Base-by-base conservation (phyloP, 768 basidiomycete genomes). In the Hygrocybe punicea region DNA sequence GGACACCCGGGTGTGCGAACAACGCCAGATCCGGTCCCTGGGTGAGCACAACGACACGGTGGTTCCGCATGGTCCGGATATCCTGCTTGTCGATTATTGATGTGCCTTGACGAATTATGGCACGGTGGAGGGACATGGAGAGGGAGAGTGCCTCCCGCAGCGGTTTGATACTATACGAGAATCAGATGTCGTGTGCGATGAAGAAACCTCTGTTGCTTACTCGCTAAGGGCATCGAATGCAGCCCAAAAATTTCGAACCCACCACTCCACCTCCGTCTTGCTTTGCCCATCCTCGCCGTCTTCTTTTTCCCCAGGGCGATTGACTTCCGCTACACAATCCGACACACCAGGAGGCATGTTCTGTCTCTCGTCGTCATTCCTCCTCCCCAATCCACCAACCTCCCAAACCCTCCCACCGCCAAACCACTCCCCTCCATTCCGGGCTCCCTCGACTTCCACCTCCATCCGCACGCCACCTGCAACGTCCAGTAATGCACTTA, bases 351-450 rank as follows among this genome's bases (percentile, higher is more conserved):
- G 72, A 34, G 72, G 71, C 19, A 72, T 60, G 61, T 76, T 78
- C 64, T 76, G 76, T 57, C 72, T 65, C 8, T 70, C 63, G 53
- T 77, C n/a, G n/a, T n/a, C 77, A 23, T 71, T 70, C 60, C 77
- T 71, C 60, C 77, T 71, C 62, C 71, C 62, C 21, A 65, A 71
- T 29, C 76, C 76, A 33, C 71, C 71, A 3, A 81, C 74, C 58
- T 89, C 84, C 95, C 96, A 98, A 7, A 85, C 65, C 58, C 76
- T 81, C 3, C 89, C 87, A 13, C 87, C 85, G 13, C 93, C 93
- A 65, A 98, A 98, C 93, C 95, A 96, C 73, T 98, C 95, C 3
- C 95, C 95, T 11, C 95, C 95, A 56, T 92, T 89, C 48, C 87
- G 79, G 33, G 88, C 82, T 36, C 93, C 93, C 68, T 95, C 91